phyloP scores from a whole-genome alignment of 1,284 basidiomycete genomes.

The Apiotrichum gracile region DNA sequence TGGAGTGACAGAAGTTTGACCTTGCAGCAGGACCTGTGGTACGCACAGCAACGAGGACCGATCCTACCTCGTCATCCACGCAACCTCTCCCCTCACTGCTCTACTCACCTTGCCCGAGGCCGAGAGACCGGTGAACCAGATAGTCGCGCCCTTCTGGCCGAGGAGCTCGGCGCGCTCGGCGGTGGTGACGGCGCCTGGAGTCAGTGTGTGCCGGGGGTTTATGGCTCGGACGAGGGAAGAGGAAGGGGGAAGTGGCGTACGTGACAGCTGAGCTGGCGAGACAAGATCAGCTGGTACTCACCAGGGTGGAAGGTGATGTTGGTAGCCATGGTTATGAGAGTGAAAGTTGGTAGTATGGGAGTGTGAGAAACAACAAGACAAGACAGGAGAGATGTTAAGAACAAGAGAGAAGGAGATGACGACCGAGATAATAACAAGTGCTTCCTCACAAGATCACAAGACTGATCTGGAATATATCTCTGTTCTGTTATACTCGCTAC shows the following conservation, averaged over 20 bases:
- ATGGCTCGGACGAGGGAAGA: too few relatives aligned
- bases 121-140: constrained; percentile 93
- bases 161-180: constrained; percentile 64
- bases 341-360: too few relatives aligned
- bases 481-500: too few relatives aligned
- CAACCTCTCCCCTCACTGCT: not conserved
- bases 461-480: too few relatives aligned
- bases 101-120: constrained; percentile 70
- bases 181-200: constrained; percentile 63
- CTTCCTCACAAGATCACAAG: too few relatives aligned
- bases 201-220: constrained; percentile 5
- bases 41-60: not conserved
- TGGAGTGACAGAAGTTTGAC: not conserved
- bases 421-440: too few relatives aligned
- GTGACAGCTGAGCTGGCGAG: too few relatives aligned
- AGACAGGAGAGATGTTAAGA: not conserved
- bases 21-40: too few relatives aligned
- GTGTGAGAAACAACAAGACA: not conserved
- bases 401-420: too few relatives aligned
- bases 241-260: too few relatives aligned
- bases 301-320: constrained; percentile 81
- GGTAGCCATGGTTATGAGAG: constrained; percentile 58
- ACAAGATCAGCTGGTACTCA: too few relatives aligned
- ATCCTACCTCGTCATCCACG: not conserved
- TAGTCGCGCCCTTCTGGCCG: constrained; percentile 74